Evolutionary conservation across 1,284 basidiomycete species (phyloP).

Genomic region (Stereum hirsutum): DNA sequence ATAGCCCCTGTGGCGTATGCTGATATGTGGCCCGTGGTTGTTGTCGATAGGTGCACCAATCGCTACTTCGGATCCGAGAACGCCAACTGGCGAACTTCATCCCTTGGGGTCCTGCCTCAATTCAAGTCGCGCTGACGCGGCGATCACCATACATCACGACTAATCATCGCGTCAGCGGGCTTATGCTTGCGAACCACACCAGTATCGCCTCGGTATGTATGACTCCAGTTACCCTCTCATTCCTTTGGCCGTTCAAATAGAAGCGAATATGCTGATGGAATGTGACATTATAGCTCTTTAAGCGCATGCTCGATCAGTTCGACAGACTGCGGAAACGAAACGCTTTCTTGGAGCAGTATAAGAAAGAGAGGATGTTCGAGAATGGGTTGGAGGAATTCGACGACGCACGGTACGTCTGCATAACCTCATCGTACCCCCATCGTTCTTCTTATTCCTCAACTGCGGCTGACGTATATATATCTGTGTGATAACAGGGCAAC

Average conservation of each 20-base stretch:
- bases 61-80: constrained; percentile 91
- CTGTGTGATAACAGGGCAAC: constrained; percentile 48
- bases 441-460: background rate
- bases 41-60: constrained; percentile 88
- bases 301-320: constrained; percentile 94
- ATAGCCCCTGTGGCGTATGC: background rate
- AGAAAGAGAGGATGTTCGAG: constrained; percentile 92
- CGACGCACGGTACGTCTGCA: constrained; percentile 69
- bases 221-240: too few species aligned
- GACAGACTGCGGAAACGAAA: constrained; percentile 84
- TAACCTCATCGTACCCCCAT: too few species aligned
- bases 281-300: constrained; percentile 71
- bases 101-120: constrained; percentile 98
- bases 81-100: constrained; percentile 97
- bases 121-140: constrained; percentile 94
- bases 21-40: too few species aligned
- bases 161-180: constrained; percentile 89
- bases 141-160: constrained; percentile 84
- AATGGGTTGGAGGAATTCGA: constrained; percentile 92
- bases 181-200: constrained; percentile 99
- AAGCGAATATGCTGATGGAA: background rate
- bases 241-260: background rate
- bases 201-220: constrained; percentile 84
- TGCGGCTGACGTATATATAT: background rate
- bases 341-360: constrained; percentile 96